Conservation (phyloP, 768 basidiomycete species). For the Mycena floridula region DNA sequence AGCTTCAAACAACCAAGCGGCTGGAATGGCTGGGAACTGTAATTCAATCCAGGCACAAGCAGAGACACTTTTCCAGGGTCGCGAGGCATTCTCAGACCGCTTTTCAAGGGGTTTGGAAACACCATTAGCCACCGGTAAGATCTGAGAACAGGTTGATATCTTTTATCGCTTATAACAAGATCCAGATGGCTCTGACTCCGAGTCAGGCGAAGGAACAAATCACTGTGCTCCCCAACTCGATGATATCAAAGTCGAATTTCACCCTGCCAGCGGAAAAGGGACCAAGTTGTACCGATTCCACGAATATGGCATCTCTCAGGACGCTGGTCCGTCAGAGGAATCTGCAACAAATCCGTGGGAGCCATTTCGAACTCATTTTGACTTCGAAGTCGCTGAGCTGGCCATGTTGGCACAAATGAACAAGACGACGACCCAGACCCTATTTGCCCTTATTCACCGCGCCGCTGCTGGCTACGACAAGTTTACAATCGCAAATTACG, state of each 20-base stretch:
- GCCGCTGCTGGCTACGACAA: not conserved
- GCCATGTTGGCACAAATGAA: slow-evolving; percentile 8
- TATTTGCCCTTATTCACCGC: not conserved
- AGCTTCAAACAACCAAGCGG: too few species aligned
- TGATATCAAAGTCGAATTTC: slow-evolving; percentile 6
- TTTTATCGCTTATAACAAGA: too few species aligned
- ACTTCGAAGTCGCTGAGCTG: slow-evolving; percentile 10
- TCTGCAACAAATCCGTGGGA: slow-evolving; percentile 1
- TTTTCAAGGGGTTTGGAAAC: too few species aligned
- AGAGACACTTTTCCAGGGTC: too few species aligned
- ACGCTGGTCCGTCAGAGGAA: not conserved
- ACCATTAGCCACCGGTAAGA: too few species aligned
- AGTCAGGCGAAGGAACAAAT: too few species aligned
- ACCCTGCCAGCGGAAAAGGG: slow-evolving; percentile 3
- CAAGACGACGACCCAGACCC: not conserved
- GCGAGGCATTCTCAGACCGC: too few species aligned
- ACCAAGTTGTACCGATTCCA: slow-evolving; percentile 1
- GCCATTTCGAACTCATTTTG: slow-evolving; percentile 2
- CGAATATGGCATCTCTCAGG: not conserved
- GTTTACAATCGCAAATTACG: not conserved
- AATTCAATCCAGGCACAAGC: too few species aligned
- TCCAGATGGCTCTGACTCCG: too few species aligned
- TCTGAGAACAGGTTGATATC: too few species aligned
- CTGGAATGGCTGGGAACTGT: too few species aligned
- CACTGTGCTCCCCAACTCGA: too few species aligned